Evolutionary conservation across 1,139 yeast genomes (phyloP).

Genomic region (Lodderomyces oxycetoniae): DNA sequence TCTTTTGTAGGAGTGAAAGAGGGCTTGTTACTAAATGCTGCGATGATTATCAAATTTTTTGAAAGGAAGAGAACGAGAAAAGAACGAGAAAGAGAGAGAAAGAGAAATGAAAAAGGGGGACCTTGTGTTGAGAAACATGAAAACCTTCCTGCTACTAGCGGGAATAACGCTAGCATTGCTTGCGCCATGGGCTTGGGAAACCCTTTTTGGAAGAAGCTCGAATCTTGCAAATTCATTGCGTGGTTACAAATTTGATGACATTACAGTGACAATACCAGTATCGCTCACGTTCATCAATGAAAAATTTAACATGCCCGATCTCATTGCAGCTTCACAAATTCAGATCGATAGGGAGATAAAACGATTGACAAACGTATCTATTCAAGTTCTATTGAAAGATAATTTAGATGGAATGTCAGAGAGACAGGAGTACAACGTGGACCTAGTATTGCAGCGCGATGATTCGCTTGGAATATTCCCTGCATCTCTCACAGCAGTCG

Average conservation of each 20-base stretch:
- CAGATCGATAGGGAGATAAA: constrained; percentile 31
- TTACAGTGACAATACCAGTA: constrained; percentile 25
- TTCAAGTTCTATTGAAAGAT: constrained; percentile 19
- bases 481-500: constrained; percentile 37
- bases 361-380: constrained; percentile 10
- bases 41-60: no score
- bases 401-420: constrained; percentile 9
- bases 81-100: no score
- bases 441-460: constrained; percentile 25
- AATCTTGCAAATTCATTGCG: no score
- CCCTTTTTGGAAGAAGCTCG: no score
- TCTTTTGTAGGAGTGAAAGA: no score
- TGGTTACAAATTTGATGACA: no score
- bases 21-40: not conserved
- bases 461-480: constrained; percentile 36
- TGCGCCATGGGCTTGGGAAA: no score
- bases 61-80: no score
- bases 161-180: no score
- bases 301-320: constrained; percentile 46
- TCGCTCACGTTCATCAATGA: constrained; percentile 31
- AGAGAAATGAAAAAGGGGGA: not conserved
- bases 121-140: not conserved
- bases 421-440: constrained; percentile 19
- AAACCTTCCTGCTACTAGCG: no score
- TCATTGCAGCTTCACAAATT: constrained; percentile 36